A percentile compares a stretch with the other conserved stretches of the same genome.
Conservation (phyloP, 208 protist species). For the Trypanosoma mega region DNA sequence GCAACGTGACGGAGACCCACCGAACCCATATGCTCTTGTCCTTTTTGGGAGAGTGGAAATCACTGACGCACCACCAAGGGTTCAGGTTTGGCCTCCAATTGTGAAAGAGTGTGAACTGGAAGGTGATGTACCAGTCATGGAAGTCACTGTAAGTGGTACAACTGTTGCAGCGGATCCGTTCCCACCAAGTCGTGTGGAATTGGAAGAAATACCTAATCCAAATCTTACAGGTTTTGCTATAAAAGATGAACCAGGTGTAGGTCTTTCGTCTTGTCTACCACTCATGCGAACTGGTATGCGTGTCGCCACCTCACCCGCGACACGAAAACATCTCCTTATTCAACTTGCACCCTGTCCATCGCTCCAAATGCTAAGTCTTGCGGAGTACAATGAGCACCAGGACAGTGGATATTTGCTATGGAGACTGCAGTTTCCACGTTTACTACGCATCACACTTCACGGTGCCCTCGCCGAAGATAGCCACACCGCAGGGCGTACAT, state of each 20-base stretch:
- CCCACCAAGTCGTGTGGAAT: slow-evolving; percentile 31
- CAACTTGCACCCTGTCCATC: slow-evolving; percentile 62
- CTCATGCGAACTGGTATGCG: slow-evolving; percentile 48
- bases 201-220: slow-evolving; percentile 78
- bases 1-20: slow-evolving; percentile 17
- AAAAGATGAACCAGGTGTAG: slow-evolving; percentile 28
- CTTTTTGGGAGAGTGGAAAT: slow-evolving; percentile 65
- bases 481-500: slow-evolving; percentile 31
- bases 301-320: slow-evolving; percentile 27
- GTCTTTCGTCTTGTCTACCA: slow-evolving; percentile 62
- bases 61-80: slow-evolving; percentile 44
- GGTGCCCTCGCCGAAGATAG: slow-evolving; percentile 58
- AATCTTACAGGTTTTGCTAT: slow-evolving; percentile 23
- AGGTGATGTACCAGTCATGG: slow-evolving; percentile 61
- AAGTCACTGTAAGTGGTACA: slow-evolving; percentile 58
- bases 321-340: slow-evolving; percentile 61
- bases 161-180: slow-evolving; percentile 33
- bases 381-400: slow-evolving; percentile 86
- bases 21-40: slow-evolving; percentile 53
- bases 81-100: slow-evolving; percentile 38
- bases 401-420: slow-evolving; percentile 61
- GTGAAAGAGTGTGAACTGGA: slow-evolving; percentile 90
- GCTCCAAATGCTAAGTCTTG: slow-evolving; percentile 71
- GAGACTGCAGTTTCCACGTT: slow-evolving; percentile 60
- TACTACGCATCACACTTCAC: slow-evolving; percentile 64